Percentiles rank a stretch among this genome's conserved stretches.
Evolutionary conservation across 108 stramenopile genomes (phyloP).

Genomic region (Epipyxis sp.): DNA sequence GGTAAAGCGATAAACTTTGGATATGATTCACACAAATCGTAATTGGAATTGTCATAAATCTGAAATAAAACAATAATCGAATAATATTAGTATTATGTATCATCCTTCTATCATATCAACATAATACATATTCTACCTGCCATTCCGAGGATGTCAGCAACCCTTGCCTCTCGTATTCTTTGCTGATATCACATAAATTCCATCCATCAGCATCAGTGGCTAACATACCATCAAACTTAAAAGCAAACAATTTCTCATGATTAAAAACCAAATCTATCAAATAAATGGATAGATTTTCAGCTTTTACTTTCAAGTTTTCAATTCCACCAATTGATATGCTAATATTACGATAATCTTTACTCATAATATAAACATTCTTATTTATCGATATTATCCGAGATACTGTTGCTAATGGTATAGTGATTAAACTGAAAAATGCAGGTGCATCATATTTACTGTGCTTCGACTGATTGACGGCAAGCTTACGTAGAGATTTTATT

Average conservation of each 20-base stretch:
- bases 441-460: neutral
- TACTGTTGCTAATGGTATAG: neutral
- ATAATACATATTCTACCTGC: no score
- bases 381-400: neutral
- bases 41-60: neutral
- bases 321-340: neutral
- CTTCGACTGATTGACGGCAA: neutral
- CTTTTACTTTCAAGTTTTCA: neutral
- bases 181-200: neutral
- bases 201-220: neutral
- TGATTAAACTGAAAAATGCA: conserved; percentile 18
- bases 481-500: neutral
- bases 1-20: conserved; percentile 8
- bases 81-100: no score
- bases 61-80: no score
- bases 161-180: conserved; percentile 6
- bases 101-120: no score
- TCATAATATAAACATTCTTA: neutral
- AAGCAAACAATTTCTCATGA: neutral
- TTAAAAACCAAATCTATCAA: neutral
- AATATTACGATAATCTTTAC: conserved; percentile 14
- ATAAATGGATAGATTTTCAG: neutral
- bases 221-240: neutral
- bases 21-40: neutral
- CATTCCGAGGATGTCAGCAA: neutral